Base-by-base conservation (phyloP, 192 early-diverging fungal genomes). In the Dispira parvispora region DNA sequence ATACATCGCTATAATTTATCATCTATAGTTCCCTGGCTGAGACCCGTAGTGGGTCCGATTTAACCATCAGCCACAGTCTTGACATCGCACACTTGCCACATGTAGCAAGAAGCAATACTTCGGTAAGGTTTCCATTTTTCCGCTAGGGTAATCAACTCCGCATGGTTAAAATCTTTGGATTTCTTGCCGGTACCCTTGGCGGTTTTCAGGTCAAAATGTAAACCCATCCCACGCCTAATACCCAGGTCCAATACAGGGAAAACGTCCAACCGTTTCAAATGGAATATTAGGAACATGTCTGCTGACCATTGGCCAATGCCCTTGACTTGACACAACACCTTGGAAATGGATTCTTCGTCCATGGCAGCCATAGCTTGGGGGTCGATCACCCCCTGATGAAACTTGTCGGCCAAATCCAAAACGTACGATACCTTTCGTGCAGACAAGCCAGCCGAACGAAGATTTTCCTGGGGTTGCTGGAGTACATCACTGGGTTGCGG, bases 261-360 rank as follows among this genome's bases (percentile, higher is more conserved):
- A 20, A 88, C 75, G 66, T 88, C 79, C 0, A 85, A 80, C 43
- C 82, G 78, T 63, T 80, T 71, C 9, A 88, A 65, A 47, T 87
- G 74, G 63, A 88, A 84, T 73, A 88, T 85, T 27, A 85, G 68
- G 61, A 85, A 85, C 84, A 85, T 88, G 62, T 86, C 81, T 10
- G 79, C 84, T 1, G 82, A 82, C 80, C 83, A 84, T 74, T 72
- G 75, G 1, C 86, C 86, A 54, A 88, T 84, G 6, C 86, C 86
- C 21, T 78, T 77, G 58, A 88, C 73, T 18, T 75, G 66, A 46
- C 76, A 75, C 23, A 88, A 58, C 0, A 68, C 47, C 45, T 73
- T 66, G 32, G 78, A 78, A 28, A 79, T 75, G 14, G 80, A 74
- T 8, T 69, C 80, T 61, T 84, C 82, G 0, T 71, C 57, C 82